Evolutionary conservation across 2,329 filamentous ascomycete species (phyloP), one percentile per base, ranked within the genome.

Genomic region (Apiospora arundinis): DNA sequence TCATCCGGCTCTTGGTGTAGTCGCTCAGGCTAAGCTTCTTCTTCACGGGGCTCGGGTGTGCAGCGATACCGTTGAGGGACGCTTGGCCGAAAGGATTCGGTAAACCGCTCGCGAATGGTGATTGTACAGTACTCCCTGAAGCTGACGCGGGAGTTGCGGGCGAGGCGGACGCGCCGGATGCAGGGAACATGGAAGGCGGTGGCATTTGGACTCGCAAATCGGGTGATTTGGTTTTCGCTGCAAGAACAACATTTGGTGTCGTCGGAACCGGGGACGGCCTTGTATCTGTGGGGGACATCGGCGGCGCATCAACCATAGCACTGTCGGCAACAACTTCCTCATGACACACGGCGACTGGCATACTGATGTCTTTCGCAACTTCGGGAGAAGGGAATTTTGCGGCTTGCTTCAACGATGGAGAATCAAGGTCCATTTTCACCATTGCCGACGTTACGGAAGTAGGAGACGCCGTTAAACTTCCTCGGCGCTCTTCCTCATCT

Each of bases 11-110:
- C 78, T 89, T 90, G 11, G 85, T 88, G 76, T 92, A 92, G 76
- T 92, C 90, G 76, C 89, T 92, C 1, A 92, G 79, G 73, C 89
- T 92, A 48, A 92, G 81, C 79, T 92, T 92, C 84, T 92, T 92
- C 81, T 91, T 91, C 44, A 90, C 82, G 2, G 90, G 90, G 73
- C 89, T 91, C 2, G 89, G 88, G 28, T 85, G 84, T 12, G 83
- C 83, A 7, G 78, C 79, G 11, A 82, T 75, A 18, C 86, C 84
- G 70, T 87, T 88, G 45, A 81, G 75, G 0, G 83, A 73, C 8
- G 83, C 77, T 4, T 81, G 42, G 4, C 69, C 76, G 69, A 89
- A 87, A 0, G 86, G 82, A 66, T 81, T 85, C 0, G 84, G 74
- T 44, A 84, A 76, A 69, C 78, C 82, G 37, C 76, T 76, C 4